A percentile compares a stretch with the other conserved stretches of the same genome.
phyloP scores from a whole-genome alignment of 2,329 filamentous ascomycete species.

The Trichoderma semiorbis region DNA sequence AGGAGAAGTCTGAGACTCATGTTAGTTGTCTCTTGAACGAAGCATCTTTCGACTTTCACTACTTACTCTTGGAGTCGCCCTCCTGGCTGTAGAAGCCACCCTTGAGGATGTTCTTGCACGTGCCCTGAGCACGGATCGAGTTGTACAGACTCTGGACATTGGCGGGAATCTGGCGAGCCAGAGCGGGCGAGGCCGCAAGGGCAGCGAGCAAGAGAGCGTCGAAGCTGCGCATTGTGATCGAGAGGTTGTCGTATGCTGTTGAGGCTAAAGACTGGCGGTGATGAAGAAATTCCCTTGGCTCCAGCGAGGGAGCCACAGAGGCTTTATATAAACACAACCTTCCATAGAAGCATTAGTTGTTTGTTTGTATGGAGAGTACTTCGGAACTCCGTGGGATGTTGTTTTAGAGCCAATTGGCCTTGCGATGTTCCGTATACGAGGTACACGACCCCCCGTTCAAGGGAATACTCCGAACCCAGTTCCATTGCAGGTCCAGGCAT shows the following conservation, averaged over 20 bases:
- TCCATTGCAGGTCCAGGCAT: neutral
- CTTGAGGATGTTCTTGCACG: constrained; percentile 31
- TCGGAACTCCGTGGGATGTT: neutral
- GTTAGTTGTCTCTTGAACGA: neutral
- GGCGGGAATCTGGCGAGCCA: constrained; percentile 25
- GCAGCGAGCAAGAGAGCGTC: constrained; percentile 1
- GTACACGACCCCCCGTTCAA: neutral
- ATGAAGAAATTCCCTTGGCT: neutral
- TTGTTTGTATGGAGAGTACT: neutral
- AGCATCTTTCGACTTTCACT: no score
- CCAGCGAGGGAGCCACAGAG: neutral
- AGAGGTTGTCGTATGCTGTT: neutral
- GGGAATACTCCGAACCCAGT: neutral
- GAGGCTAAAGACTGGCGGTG: neutral
- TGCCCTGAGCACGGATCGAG: constrained; percentile 27
- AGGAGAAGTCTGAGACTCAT: constrained; percentile 23
- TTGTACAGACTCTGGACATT: constrained; percentile 33
- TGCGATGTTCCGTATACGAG: constrained; percentile 2
- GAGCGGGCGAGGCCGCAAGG: constrained; percentile 11
- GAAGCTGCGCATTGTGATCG: constrained; percentile 12
- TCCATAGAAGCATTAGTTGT: neutral
- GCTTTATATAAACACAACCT: neutral
- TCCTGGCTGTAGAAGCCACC: constrained; percentile 33
- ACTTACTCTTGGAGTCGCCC: constrained; percentile 26
- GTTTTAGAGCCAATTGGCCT: neutral